Base-by-base conservation (phyloP, 441 rosid genomes). In the Populus trichocarpa region DNA sequence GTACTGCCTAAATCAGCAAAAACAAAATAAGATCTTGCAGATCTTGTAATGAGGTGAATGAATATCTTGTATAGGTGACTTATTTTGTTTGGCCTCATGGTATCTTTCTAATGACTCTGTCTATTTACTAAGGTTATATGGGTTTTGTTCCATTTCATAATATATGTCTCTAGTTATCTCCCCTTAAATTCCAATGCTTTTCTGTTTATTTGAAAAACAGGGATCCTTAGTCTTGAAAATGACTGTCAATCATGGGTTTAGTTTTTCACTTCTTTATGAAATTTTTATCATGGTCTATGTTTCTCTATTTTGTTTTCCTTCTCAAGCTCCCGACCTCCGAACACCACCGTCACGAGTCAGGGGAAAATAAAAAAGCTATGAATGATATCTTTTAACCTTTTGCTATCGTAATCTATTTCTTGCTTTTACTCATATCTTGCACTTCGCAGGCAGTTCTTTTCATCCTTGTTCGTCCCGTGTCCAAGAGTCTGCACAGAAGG, bases 391-490 rank as follows among this genome's bases (percentile, higher is more conserved):
- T 53, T 10, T 42, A 42, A 42, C 16, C 14, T 42, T 42, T 3
- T 42, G 50, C 14, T 6, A 18, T 20, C 57, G 2, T 70, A 70
- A 20, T 25, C 2, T 38, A 26, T 63, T 14, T 63, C 73, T 73
- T 71, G 7, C 35, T 30, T 30, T 30, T 50, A 50, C 57, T 50
- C 57, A 14, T 50, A 14, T 50, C 57, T 50, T 50, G 20, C 20
- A 26, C 35, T 53, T 80, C 83, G 3, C 84, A 92, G 95, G 92
- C 88, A 46, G 59, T 86, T 32, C 33, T 87, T 71, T 89, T 85
- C 81, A 74, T 91, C 76, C 72, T 85, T 71, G 20, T 91, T 81
- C 87, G 91, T 63, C 97, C 95, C 4, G 65, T 90, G 59, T 88
- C 93, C 18, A 91, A 84, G 88, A 88, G 63, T 74, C 53, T 80